Conservation (phyloP, 805 yeast genomes). For the Blastobotrys peoriensis region DNA sequence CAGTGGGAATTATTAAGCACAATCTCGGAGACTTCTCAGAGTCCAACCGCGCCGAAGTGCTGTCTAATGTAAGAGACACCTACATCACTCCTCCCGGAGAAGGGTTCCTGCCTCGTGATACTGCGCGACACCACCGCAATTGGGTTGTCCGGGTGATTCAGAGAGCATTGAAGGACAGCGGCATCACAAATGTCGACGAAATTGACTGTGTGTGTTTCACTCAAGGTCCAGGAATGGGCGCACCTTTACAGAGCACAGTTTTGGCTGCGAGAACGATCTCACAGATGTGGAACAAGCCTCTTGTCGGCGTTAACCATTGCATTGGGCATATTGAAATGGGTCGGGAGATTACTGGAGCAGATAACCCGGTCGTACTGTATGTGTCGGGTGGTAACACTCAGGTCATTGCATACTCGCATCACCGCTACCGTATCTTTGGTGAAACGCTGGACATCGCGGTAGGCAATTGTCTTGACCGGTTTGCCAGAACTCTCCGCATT, state of each 20-base stretch:
- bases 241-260: constrained; percentile 90
- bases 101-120: constrained; percentile 93
- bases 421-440: constrained; percentile 96
- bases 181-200: constrained; percentile 52
- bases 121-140: constrained; percentile 92
- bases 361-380: constrained; percentile 93
- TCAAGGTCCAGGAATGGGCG: constrained; percentile 99
- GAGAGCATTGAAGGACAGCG: constrained; percentile 51
- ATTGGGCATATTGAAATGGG: constrained; percentile 99
- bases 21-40: constrained; percentile 50
- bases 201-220: constrained; percentile 74
- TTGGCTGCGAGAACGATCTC: constrained; percentile 84
- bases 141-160: constrained; percentile 83
- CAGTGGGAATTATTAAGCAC: constrained; percentile 87
- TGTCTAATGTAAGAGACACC: constrained; percentile 91
- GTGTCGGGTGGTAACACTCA: constrained; percentile 99
- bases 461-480: constrained; percentile 93
- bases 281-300: constrained; percentile 73
- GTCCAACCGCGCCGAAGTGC: constrained; percentile 61
- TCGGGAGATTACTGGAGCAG: constrained; percentile 94
- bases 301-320: constrained; percentile 95
- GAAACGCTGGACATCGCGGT: constrained; percentile 97
- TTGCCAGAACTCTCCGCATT: constrained; percentile 84
- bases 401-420: constrained; percentile 92
- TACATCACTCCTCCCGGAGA: constrained; percentile 97